Evolutionary conservation across 768 basidiomycete species (phyloP).

Genomic region (Suillus weaverae): DNA sequence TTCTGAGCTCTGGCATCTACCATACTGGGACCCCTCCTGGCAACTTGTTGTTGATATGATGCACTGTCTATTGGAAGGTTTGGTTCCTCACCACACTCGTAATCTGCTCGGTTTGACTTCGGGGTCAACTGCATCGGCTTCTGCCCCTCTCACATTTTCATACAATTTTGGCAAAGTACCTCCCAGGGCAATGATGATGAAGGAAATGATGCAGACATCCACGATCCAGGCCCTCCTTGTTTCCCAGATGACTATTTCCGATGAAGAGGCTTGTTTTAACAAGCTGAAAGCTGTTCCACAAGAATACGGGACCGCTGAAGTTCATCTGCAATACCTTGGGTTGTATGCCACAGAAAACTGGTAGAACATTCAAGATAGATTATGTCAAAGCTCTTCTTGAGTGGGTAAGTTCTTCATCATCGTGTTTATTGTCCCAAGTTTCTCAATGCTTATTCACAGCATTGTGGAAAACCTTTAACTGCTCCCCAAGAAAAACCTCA

Average conservation of each 20-base stretch:
- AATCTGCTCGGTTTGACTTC: slow-evolving; percentile 6
- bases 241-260: background rate
- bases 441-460: background rate
- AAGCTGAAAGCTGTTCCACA: slow-evolving; percentile 6
- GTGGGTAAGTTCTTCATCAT: slow-evolving; percentile 10
- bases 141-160: background rate
- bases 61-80: slow-evolving; percentile 11
- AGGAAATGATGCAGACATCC: slow-evolving; percentile 5
- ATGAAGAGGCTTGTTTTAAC: no score
- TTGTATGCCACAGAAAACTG: slow-evolving; percentile 3
- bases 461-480: background rate
- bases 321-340: background rate
- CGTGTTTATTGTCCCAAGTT: background rate
- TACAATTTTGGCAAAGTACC: background rate
- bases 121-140: background rate
- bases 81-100: no score
- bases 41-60: slow-evolving; percentile 19
- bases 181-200: background rate
- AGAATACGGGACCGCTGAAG: slow-evolving; percentile 8
- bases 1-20: slow-evolving; percentile 18
- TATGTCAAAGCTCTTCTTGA: slow-evolving; percentile 8
- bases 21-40: slow-evolving; percentile 21
- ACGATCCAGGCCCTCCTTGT: slow-evolving; percentile 10
- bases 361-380: slow-evolving; percentile 4
- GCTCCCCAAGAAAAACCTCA: background rate